Base-by-base conservation (phyloP, 371 early-diverging fungal genomes). In the Blakeslea trispora region DNA sequence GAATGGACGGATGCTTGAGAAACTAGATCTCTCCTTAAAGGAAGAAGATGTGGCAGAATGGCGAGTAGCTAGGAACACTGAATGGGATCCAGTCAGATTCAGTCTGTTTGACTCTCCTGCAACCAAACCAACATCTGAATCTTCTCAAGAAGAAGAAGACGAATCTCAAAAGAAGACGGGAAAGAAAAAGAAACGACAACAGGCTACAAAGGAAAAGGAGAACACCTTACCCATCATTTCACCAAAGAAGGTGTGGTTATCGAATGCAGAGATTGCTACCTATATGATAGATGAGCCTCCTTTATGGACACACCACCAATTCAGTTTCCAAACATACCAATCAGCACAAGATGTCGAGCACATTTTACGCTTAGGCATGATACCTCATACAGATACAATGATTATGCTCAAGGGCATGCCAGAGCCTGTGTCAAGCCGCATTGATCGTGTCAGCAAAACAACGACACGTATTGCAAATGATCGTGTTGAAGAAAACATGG, bases 21-120 rank as follows among this genome's bases (percentile, higher is more conserved):
- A 77, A 13, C 53, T 74, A 9, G 82, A 82, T 22, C 50, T 85
- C 43, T 70, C 70, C 10, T 51, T 85, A 24, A 74, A 76, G 41
- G 75, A 81, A 57, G 83, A 81, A 50, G 83, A 83, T 64, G 73
- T 85, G 0, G 85, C 81, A 8, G 85, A 85, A 51, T 85, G 85
- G 85, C 66, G 66, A 8, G 68, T 85, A 48, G 79, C 79, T 11
- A 71, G 85, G 21, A 68, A 61, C 19, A 13, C 60, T 0, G 80
- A 82, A 34, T 85, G 85, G 85, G 71, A 72, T 13, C 50, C 68
- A 34, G 73, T 79, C 34, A 62, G 63, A 6, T 17, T 73, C 0
- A 57, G 66, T 5, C 21, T 37, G 37, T 28, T 72, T 1, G 59
- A 55, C 22, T 21, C 8, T 22, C 19, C 56, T 22, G 22, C 28